Evolutionary conservation across 352 stramenopile genomes (phyloP), one percentile per base, ranked within the genome.

Genomic region (Phytophthora citricola): DNA sequence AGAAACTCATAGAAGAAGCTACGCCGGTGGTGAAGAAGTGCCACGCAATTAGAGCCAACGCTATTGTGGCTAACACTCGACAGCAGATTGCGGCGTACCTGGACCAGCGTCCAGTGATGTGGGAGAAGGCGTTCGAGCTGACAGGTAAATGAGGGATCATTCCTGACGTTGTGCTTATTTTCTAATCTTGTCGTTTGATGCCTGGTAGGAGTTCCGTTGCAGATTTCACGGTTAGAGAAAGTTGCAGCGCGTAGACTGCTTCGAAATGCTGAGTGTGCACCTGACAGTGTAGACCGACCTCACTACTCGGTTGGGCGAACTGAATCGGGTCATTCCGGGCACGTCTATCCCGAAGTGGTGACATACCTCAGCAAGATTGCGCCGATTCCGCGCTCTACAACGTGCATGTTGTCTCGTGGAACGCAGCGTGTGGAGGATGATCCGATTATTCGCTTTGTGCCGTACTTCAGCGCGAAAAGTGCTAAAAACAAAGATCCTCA

Each of bases 391-490:
- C 82, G 83, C 44, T 90, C 81, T 10, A 93, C 85, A 12, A 90
- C 86, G 15, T 94, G 78, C 39, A 81, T 92, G 29, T 66, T 83
- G 15, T 74, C 77, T 7, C 47, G 69, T 24, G 77, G 70, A 31
- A 77, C 78, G n/a, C 67, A 89, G 32, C 76, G 74, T 14, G 77
- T 92, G 14, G 76, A 91, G 26, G 86, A 94, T 58, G 86, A 94
- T 50, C 86, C 86, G 38, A 92, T 94, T 72, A 90, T 94, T 63
- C 86, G 86, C 22, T 90, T 89, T 54, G 81, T 90, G 36, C 83
- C 83, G 43, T 78, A 80, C 27, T 90, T 91, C 47, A 73, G 67
- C 9, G 46, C 61, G 36, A 78, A 67, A 24, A 70, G 53, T 4
- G 57, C 61, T 10, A 79, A 74, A 48, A 31, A 48, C 11, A 67